Evolutionary conservation across 805 yeast genomes (phyloP).

Genomic region (Groenewaldozyma tartarivorans): DNA sequence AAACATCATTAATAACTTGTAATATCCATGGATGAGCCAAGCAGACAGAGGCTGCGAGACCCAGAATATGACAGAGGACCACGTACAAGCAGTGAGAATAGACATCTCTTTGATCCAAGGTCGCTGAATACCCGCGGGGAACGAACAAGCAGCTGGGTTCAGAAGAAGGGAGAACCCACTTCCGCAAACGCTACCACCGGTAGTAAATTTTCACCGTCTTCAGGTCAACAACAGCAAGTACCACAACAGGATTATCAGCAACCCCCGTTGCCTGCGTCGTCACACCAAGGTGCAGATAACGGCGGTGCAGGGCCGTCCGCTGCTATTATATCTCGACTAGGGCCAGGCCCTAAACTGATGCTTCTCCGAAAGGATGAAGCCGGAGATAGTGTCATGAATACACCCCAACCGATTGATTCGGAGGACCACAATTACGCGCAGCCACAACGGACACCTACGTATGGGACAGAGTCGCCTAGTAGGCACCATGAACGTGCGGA

Average conservation of each 20-base stretch:
- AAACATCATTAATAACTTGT: too few relatives aligned
- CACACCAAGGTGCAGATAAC: not conserved
- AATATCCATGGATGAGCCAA: too few relatives aligned
- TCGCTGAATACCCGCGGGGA: not conserved
- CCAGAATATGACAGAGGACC: conserved; percentile 5
- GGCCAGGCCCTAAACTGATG: conserved; percentile 1
- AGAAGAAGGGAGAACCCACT: not conserved
- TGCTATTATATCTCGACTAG: not conserved
- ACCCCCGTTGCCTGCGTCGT: too few relatives aligned
- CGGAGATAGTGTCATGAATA: not conserved
- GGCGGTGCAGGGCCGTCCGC: not conserved
- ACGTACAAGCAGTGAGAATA: not conserved
- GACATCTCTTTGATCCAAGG: not conserved
- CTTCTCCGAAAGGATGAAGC: not conserved
- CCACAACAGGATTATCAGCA: not conserved
- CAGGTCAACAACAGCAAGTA: not conserved
- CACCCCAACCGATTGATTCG: not conserved
- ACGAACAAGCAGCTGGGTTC: not conserved
- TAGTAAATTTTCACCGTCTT: too few relatives aligned
- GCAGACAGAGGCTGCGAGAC: too few relatives aligned
- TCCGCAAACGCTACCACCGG: too few relatives aligned
- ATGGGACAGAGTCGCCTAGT: not conserved
- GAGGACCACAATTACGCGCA: too few relatives aligned
- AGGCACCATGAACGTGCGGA: not conserved
- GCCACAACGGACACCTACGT: not conserved